Evolutionary conservation across 2,329 filamentous ascomycete species (phyloP).

Genomic region (Nemania bipapillata): DNA sequence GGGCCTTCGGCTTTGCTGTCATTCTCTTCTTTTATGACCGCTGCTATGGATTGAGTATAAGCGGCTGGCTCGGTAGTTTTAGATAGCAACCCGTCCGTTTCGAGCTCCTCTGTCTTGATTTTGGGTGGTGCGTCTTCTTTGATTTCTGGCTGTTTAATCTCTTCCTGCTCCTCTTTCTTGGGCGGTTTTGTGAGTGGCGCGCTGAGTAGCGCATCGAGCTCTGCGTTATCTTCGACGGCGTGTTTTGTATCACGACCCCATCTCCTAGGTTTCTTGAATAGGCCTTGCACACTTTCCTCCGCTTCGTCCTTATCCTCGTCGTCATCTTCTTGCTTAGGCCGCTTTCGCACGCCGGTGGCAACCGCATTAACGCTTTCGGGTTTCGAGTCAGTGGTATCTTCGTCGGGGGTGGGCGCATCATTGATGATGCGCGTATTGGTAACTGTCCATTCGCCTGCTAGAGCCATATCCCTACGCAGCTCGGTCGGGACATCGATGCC

Average conservation of each 20-base stretch:
- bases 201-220: conserved; percentile 71
- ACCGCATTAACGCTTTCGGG: conserved; percentile 58
- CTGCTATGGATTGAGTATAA: conserved; percentile 6
- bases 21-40: conserved; percentile 50
- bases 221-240: conserved; percentile 62
- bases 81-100: conserved; percentile 39
- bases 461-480: conserved; percentile 81
- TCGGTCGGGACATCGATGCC: conserved; percentile 85
- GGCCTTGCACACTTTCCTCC: conserved; percentile 67
- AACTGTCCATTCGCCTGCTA: conserved; percentile 88
- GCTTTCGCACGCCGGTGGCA: conserved; percentile 70
- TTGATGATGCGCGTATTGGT: conserved; percentile 70
- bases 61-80: conserved; percentile 5
- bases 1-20: no score
- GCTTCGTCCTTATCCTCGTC: conserved; percentile 64
- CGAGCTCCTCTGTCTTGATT: conserved; percentile 58
- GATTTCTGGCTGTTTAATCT: conserved; percentile 15
- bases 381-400: conserved; percentile 53
- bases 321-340: conserved; percentile 56
- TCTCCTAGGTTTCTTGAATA: conserved; percentile 68
- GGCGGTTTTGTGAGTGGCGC: conserved; percentile 48
- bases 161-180: conserved; percentile 47
- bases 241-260: conserved; percentile 66
- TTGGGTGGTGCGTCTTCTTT: conserved; percentile 46
- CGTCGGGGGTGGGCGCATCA: conserved; percentile 54